These are phyloP conservation scores for Aspergillus calidoustus DNA, from an alignment of 2,329 filamentous ascomycete species.

Conservation along the genomic window DNA sequence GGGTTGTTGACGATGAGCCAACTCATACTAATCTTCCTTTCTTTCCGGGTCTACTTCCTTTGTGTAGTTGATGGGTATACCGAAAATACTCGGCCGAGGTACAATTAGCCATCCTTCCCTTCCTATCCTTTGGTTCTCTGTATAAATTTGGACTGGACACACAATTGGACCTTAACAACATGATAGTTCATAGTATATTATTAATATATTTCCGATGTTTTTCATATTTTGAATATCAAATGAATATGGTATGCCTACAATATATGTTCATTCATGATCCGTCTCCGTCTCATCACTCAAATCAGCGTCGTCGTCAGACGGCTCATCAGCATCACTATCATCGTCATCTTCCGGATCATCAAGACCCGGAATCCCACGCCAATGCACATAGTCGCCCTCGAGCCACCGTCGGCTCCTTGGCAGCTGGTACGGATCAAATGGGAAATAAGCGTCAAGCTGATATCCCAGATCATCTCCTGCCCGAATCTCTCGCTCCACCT, in stretches of 20 bases:
- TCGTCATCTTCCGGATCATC: slow-evolving; percentile 60
- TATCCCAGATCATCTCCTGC: slow-evolving; percentile 74
- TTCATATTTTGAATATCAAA: slow-evolving; percentile 2
- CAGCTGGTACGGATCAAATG: slow-evolving; percentile 94
- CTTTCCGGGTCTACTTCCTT: neutral
- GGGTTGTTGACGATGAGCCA: slow-evolving; percentile 12
- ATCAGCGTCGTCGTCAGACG: slow-evolving; percentile 35
- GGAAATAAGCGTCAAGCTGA: slow-evolving; percentile 92
- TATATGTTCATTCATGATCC: slow-evolving; percentile 43
- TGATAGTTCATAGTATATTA: slow-evolving; percentile 1
- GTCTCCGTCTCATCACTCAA: slow-evolving; percentile 49
- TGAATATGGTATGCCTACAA: neutral
- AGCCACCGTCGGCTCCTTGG: slow-evolving; percentile 88
- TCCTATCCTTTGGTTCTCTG: neutral
- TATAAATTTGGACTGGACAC: neutral
- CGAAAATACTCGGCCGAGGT: neutral
- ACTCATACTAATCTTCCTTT: neutral
- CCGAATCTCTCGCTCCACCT: slow-evolving; percentile 59
- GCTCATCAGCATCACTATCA: slow-evolving; percentile 39
- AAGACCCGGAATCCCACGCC: slow-evolving; percentile 74
- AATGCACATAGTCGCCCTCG: slow-evolving; percentile 79
- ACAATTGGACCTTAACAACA: neutral
- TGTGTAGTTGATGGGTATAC: neutral
- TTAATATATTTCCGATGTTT: slow-evolving; percentile 16
- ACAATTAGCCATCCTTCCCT: neutral